Evolutionary conservation across 345 rosid species (phyloP), one percentile per base, ranked within the genome.

Genomic region (Mercurialis annua): DNA sequence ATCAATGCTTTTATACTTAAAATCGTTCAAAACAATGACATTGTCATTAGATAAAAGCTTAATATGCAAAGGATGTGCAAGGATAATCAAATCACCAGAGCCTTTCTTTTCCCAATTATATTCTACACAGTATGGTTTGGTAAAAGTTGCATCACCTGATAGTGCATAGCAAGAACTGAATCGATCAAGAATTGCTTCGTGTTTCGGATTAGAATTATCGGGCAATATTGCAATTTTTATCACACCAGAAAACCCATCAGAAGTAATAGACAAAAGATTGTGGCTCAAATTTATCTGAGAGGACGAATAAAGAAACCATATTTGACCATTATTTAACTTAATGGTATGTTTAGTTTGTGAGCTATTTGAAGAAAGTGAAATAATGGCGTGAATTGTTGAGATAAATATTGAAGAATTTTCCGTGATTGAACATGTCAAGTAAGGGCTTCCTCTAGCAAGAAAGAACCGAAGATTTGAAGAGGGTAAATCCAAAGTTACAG

Each of bases 51-150:
- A 71, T 54, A 94, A 71, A 69, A 94, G 81, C 73, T 78, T 81
- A 15, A 85, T 70, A 76, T 94, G 97, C 23, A 94, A 87, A 60
- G 97, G 96, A 69, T 94, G 99, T 6, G 99, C 96, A 18, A 94
- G 83, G 82, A 94, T 81, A 18, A 94, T 81, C 80, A 94, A 86
- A 83, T 91, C 85, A 66, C 96, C 99, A 79, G 87, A 87, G 27
- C 97, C 97, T 83, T 80, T 81, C 82, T 86, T 94, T 63, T 84
- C 90, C 92, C 93, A 94, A 60, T 82, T 82, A 60, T 91, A 94
- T 69, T 89, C 91, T 34, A 94, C 58, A 72, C 86, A 75, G 70
- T 86, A 94, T 0, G 96, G 95, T 53, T 76, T 84, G 40, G 79
- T 81, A 74, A 93, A 71, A 70, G 75, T 79, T 2, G 91, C 95